phyloP scores from a whole-genome alignment of 2,329 filamentous ascomycete genomes.

The Didymella lethalis region DNA sequence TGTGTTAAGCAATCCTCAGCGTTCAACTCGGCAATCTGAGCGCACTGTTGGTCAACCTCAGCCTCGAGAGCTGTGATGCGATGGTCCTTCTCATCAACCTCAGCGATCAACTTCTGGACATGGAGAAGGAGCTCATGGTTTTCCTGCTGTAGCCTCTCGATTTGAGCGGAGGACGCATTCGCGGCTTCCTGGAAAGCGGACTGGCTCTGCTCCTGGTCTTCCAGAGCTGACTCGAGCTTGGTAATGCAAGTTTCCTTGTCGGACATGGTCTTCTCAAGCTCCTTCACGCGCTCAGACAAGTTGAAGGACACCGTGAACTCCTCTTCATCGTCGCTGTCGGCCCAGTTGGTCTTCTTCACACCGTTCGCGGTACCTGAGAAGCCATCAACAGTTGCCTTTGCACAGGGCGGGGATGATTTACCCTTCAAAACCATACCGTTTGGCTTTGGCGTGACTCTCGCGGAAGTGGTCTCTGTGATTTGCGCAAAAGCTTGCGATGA shows the following conservation, averaged over 20 bases:
- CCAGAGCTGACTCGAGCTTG: conserved; percentile 19
- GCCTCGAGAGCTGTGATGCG: conserved; percentile 23
- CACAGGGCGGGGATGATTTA: background rate
- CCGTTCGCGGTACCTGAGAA: conserved; percentile 7
- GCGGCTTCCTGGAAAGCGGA: conserved; percentile 9
- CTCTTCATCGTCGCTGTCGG: conserved; percentile 33
- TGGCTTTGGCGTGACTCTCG: background rate
- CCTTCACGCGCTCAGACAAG: conserved; percentile 3
- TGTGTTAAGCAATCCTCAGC: conserved; percentile 2
- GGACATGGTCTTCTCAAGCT: conserved; percentile 22
- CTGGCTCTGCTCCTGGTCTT: conserved; percentile 15
- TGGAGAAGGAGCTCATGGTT: conserved; percentile 18
- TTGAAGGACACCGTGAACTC: conserved; percentile 20
- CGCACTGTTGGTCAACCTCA: conserved; percentile 21
- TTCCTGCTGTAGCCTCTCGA: conserved; percentile 18
- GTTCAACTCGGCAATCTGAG: conserved; percentile 22
- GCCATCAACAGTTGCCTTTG: background rate
- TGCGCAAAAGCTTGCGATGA: background rate
- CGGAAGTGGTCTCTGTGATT: background rate
- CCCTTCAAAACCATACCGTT: background rate
- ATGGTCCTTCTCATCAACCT: conserved; percentile 29
- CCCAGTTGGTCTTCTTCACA: conserved; percentile 26
- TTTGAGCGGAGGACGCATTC: conserved; percentile 1
- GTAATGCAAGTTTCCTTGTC: conserved; percentile 22
- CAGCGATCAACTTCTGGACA: conserved; percentile 26